Evolutionary conservation across 306 rosid genomes (phyloP), one percentile per base, ranked within the genome.

Genomic region (Parietaria judaica): DNA sequence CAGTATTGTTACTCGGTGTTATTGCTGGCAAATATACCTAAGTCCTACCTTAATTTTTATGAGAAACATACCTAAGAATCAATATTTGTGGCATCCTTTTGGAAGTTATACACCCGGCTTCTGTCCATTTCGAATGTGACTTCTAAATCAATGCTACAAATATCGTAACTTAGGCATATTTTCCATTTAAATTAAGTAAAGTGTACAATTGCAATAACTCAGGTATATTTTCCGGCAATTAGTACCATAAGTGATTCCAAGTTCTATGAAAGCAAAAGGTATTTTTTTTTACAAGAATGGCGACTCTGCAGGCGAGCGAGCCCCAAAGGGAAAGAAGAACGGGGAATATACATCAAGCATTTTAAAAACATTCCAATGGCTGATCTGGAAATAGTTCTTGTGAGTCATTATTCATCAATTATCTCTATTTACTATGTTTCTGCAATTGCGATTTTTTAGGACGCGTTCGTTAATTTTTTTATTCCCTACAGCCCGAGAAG

Each of bases 311-410:
- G 96, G 89, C 78, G 15, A 78, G 81, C 81, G 6, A 67, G 83
- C 73, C 46, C 84, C 23, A 58, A 58, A 44, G 61, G 78, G 1
- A 75, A 80, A 50, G 1, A 12, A 67, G 95, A 91, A 34, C 73
- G 97, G 31, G 97, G 89, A 74, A 78, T 91, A 78, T 75, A 52
- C 66, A 87, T 90, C 69, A 90, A 90, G 86, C 96, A 91, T 84
- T 91, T 91, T 76, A 81, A 65, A 60, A 81, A 64, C 74, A 91
- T 91, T 68, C 97, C 96, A 54, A 87, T 91, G 97, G 97, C 96
- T 64, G 97, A 91, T 76, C 50, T 91, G 97, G 97, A 91, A 74
- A 81, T 90, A 66, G 95, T 90, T 76, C 96, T 87, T 60, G 97
- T 87, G 82, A 85, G 96, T 80, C 66, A 52, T 63, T 63, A 37